phyloP scores from a whole-genome alignment of 2,329 filamentous ascomycete species.

The Huntiella omanensis region DNA sequence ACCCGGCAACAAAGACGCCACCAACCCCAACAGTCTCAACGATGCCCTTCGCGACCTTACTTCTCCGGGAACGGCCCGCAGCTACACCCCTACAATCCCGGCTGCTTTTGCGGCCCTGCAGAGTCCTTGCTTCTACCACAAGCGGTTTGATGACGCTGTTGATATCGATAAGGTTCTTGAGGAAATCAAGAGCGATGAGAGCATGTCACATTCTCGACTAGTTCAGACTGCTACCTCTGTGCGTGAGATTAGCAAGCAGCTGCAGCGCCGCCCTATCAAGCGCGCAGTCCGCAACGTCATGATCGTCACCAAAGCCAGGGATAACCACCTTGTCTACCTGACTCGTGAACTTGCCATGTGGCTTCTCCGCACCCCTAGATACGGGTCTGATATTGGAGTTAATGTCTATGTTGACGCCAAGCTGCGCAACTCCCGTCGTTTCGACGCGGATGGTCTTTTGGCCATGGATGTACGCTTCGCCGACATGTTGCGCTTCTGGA shows the following conservation, averaged over 20 bases:
- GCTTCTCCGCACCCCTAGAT: slow-evolving; percentile 74
- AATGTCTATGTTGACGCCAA: slow-evolving; percentile 98
- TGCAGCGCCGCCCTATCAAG: slow-evolving; percentile 81
- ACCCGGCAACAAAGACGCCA: slow-evolving; percentile 16
- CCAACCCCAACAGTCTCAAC: slow-evolving; percentile 32
- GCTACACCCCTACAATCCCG: slow-evolving; percentile 16
- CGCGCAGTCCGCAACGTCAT: slow-evolving; percentile 85
- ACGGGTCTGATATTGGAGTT: slow-evolving; percentile 75
- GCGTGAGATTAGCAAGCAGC: slow-evolving; percentile 84
- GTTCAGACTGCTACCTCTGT: slow-evolving; percentile 92
- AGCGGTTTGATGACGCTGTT: slow-evolving; percentile 88
- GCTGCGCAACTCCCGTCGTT: slow-evolving; percentile 70
- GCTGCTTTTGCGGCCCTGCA: slow-evolving; percentile 48
- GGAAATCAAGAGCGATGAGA: slow-evolving; percentile 77
- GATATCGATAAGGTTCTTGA: slow-evolving; percentile 89
- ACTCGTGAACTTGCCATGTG: slow-evolving; percentile 77
- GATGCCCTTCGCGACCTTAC: slow-evolving; percentile 36
- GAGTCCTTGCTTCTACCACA: slow-evolving; percentile 95
- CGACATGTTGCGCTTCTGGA: slow-evolving; percentile 87
- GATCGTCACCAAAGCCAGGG: slow-evolving; percentile 95
- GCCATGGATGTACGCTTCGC: slow-evolving; percentile 58
- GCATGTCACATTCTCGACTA: slow-evolving; percentile 79
- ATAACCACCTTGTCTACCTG: slow-evolving; percentile 78
- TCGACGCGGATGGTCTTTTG: slow-evolving; percentile 55
- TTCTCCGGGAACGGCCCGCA: slow-evolving; percentile 17